A percentile compares a stretch with the other conserved stretches of the same genome.
These are phyloP conservation scores for Tolypocladium endophyticum DNA, from an alignment of 2,329 filamentous ascomycete species.

Conservation along the genomic window DNA sequence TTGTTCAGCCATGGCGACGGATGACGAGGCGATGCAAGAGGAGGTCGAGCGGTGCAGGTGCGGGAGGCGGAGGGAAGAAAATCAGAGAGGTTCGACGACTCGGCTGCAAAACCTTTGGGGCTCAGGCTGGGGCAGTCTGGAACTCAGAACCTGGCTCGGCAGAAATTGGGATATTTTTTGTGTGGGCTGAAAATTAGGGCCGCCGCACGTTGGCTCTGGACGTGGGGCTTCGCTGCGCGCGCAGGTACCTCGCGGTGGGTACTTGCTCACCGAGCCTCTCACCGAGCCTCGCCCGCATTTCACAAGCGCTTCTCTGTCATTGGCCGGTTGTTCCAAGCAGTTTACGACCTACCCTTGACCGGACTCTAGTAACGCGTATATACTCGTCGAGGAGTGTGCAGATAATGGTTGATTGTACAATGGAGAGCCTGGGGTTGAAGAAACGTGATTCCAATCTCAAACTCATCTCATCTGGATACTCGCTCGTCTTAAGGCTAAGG, in stretches of 20 bases:
- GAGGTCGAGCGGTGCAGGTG: constrained; percentile 14
- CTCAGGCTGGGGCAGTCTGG: constrained; percentile 6
- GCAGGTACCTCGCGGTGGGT: neutral
- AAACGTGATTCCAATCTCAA: too few relatives aligned
- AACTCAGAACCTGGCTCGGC: constrained; percentile 10
- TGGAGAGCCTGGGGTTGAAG: too few relatives aligned
- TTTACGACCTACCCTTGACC: neutral
- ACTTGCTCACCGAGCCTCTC: neutral
- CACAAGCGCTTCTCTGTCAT: neutral
- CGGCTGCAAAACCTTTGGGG: constrained; percentile 13
- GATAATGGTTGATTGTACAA: neutral
- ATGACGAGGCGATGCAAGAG: constrained; percentile 30
- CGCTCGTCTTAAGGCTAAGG: too few relatives aligned
- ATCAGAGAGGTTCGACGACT: constrained; percentile 13
- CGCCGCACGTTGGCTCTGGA: constrained; percentile 11
- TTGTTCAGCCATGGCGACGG: constrained; percentile 72
- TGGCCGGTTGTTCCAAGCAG: neutral
- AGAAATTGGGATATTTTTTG: constrained; percentile 34
- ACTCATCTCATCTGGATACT: too few relatives aligned
- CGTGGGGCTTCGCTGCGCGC: neutral
- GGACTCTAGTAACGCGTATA: neutral
- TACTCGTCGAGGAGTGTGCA: neutral
- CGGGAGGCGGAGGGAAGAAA: constrained; percentile 24
- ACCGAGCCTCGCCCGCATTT: neutral
- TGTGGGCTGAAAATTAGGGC: constrained; percentile 44